These are phyloP conservation scores for Stereocaulon alpinum DNA, from an alignment of 495 filamentous ascomycete species.

Conservation along the genomic window DNA sequence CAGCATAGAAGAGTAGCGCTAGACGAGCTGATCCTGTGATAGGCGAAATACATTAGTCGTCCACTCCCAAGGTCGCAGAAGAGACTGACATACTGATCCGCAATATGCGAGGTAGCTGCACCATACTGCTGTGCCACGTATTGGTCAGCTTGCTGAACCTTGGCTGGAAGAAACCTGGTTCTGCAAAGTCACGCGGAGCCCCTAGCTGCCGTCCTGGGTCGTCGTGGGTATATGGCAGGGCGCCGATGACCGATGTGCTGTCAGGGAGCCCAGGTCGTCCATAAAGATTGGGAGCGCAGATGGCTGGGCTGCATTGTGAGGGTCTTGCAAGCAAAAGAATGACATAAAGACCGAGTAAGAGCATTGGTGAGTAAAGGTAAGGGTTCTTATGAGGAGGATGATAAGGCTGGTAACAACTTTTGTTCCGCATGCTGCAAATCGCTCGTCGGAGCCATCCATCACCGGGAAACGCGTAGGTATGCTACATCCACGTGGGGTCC, in stretches of 20 bases:
- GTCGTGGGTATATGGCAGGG: not conserved
- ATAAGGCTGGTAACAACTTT: too few relatives aligned
- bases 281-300: conserved; percentile 2
- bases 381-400: too few relatives aligned
- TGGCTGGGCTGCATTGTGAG: not conserved
- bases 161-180: conserved; percentile 3
- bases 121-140: not conserved
- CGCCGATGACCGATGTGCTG: not conserved
- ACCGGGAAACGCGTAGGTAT: too few relatives aligned
- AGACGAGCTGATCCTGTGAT: not conserved
- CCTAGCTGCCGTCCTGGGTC: not conserved
- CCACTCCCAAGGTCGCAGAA: not conserved
- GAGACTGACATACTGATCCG: not conserved
- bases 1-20: conserved; percentile 5
- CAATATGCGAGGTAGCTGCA: conserved; percentile 1
- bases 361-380: not conserved
- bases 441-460: too few relatives aligned
- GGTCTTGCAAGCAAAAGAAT: not conserved
- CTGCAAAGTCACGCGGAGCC: not conserved
- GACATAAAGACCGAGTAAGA: not conserved
- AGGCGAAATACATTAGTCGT: too few relatives aligned
- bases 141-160: not conserved
- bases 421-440: too few relatives aligned
- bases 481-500: too few relatives aligned
- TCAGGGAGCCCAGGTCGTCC: not conserved